phyloP scores from a whole-genome alignment of 345 rosid genomes.

The Eucalyptus polyanthemos region DNA sequence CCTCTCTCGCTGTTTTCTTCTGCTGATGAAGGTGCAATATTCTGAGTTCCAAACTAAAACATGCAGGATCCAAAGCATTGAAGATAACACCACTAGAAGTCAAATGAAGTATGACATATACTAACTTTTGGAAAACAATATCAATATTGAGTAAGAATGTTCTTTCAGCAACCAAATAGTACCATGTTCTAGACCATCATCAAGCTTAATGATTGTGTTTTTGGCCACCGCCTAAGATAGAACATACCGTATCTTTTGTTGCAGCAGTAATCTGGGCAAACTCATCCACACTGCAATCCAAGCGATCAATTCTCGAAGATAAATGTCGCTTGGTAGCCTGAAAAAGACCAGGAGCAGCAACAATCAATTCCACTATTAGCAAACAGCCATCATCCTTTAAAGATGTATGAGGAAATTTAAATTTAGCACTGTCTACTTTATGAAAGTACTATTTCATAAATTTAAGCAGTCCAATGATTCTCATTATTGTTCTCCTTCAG shows the following conservation, averaged over 20 bases:
- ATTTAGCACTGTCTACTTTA: not conserved
- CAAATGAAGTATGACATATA: not conserved
- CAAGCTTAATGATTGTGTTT: not conserved
- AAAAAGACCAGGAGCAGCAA: not conserved
- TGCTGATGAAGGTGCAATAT: not conserved
- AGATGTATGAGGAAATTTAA: not conserved
- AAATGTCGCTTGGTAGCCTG: conserved; percentile 62
- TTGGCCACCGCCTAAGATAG: not conserved
- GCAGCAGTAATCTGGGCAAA: conserved; percentile 36
- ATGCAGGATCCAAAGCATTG: not conserved
- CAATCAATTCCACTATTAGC: not conserved
- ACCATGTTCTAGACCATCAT: not conserved
- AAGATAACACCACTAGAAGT: not conserved
- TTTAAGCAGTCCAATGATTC: not conserved
- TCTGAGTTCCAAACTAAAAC: not conserved
- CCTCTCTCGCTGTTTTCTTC: not conserved
- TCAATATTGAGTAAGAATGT: not conserved
- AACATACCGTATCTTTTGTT: conserved; percentile 57
- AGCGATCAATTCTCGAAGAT: conserved; percentile 38
- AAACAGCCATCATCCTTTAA: not conserved
- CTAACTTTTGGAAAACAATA: not conserved
- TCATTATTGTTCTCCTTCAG: not conserved
- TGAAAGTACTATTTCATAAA: not conserved
- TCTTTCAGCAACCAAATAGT: not conserved
- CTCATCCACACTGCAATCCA: conserved; percentile 42